phyloP scores from a whole-genome alignment of 2,329 filamentous ascomycete genomes.

The Stemphylium beticola region DNA sequence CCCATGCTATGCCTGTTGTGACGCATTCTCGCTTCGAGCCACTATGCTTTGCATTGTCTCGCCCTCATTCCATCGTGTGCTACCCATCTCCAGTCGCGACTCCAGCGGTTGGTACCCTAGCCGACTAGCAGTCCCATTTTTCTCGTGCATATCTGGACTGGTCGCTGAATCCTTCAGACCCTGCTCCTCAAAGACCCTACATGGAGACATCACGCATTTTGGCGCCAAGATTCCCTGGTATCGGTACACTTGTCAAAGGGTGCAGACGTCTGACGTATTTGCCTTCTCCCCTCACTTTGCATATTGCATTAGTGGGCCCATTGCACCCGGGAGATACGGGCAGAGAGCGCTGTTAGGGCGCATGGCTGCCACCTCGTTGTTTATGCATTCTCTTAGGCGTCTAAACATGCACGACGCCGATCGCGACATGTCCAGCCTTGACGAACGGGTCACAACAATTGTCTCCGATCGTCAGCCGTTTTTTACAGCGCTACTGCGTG shows the following conservation, averaged over 20 bases:
- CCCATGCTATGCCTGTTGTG: constrained; percentile 43
- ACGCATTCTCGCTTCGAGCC: constrained; percentile 41
- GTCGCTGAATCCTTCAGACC: constrained; percentile 37
- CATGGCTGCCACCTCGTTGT: constrained; percentile 40
- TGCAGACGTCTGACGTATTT: constrained; percentile 43
- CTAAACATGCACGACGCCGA: constrained; percentile 38
- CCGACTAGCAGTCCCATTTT: constrained; percentile 36
- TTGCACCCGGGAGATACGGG: constrained; percentile 36
- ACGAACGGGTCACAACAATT: constrained; percentile 40
- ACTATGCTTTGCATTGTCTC: constrained; percentile 42
- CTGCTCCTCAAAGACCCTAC: constrained; percentile 12
- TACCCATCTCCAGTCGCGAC: constrained; percentile 45
- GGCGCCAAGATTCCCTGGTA: constrained; percentile 38
- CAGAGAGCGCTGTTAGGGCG: constrained; percentile 21
- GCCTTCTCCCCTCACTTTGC: constrained; percentile 36
- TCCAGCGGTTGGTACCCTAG: constrained; percentile 41
- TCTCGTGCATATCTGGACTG: constrained; percentile 29
- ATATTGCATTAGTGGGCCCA: constrained; percentile 43
- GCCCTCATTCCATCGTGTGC: constrained; percentile 46
- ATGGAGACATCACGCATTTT: constrained; percentile 28
- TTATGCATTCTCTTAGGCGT: constrained; percentile 42
- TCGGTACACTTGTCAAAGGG: constrained; percentile 36
- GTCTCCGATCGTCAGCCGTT: constrained; percentile 42
- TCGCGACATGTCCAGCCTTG: constrained; percentile 44
- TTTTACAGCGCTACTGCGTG: constrained; percentile 44